Evolutionary conservation across 495 filamentous ascomycete genomes (phyloP), one percentile per base, ranked within the genome.

Genomic region (Delitschia confertaspora): DNA sequence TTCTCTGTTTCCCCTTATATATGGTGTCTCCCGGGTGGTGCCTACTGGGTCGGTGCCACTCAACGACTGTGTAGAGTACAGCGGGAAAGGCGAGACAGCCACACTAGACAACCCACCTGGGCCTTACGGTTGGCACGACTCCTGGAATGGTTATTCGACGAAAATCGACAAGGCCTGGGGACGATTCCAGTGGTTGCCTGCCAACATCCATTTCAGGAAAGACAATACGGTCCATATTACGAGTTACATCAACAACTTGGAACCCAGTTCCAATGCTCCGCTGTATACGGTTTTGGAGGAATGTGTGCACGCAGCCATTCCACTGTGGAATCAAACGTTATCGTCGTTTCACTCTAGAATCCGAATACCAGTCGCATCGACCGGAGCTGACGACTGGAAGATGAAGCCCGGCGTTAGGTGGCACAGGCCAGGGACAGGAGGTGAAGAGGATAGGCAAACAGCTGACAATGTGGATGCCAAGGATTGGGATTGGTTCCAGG

Each of bases 231-330:
- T 42, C 42, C 49, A 30, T 23, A 64, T 74, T 13, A 45, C 35
- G 2, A 67, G 62, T 22, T 76, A 81, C 51, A 73, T 82, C 61
- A 82, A 82, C 47, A 81, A 80, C 44, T 56, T 78, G 0, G 70
- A 79, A 41, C 76, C 78, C 0, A 23, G 21, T 3, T 32, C 65
- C 14, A 62, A 79, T 42, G 35, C 41, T 4, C 33, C 44, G 2
- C 63, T 82, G 4, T 83, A 82, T 49, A 26, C 38, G 7, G 60
- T 68, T 0, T 45, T 82, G 6, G 74, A 75, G 49, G 49, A 68
- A 19, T 50, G 79, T 22, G 62, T 80, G 13, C 35, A 62, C 0
- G 57, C 51, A 16, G 60, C 68, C 1, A 59, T 84, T 3, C 74
- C 74, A 0, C 50, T 72, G 2, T 82, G 78, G 76, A 60, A 81